phyloP scores from a whole-genome alignment of 129 eudicot genomes.

The Glebionis coronaria region DNA sequence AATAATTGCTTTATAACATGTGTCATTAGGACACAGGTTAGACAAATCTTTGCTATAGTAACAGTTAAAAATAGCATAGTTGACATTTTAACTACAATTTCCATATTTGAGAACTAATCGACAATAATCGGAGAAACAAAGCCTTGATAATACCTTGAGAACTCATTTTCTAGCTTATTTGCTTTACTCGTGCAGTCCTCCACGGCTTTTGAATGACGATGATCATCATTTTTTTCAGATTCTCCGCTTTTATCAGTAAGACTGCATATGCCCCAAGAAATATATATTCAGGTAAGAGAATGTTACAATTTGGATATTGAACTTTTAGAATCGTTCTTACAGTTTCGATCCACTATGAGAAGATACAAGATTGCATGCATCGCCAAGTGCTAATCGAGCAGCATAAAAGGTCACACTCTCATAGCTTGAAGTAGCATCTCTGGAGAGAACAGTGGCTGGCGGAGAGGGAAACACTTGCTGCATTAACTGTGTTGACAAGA shows the following conservation, averaged over 20 bases:
- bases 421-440: slow-evolving; percentile 42
- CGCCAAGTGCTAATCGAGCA: slow-evolving; percentile 66
- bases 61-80: neutral
- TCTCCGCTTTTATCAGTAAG: slow-evolving; percentile 35
- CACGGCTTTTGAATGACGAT: slow-evolving; percentile 34
- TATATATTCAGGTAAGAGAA: neutral
- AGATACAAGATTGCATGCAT: slow-evolving; percentile 60
- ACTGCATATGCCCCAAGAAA: slow-evolving; percentile 18
- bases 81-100: neutral
- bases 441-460: slow-evolving; percentile 47
- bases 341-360: slow-evolving; percentile 33
- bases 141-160: slow-evolving; percentile 48
- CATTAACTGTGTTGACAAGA: slow-evolving; percentile 67
- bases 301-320: neutral
- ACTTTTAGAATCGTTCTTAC: slow-evolving; percentile 39
- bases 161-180: slow-evolving; percentile 54
- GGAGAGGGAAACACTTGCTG: slow-evolving; percentile 77
- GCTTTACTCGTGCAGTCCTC: slow-evolving; percentile 55
- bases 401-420: slow-evolving; percentile 48
- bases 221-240: slow-evolving; percentile 39
- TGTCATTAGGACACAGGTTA: too few species aligned
- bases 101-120: neutral
- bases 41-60: neutral
- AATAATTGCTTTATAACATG: too few species aligned
- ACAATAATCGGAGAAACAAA: neutral